Base-by-base conservation (phyloP, 2,329 filamentous ascomycete genomes). In the Talaromyces islandicus region DNA sequence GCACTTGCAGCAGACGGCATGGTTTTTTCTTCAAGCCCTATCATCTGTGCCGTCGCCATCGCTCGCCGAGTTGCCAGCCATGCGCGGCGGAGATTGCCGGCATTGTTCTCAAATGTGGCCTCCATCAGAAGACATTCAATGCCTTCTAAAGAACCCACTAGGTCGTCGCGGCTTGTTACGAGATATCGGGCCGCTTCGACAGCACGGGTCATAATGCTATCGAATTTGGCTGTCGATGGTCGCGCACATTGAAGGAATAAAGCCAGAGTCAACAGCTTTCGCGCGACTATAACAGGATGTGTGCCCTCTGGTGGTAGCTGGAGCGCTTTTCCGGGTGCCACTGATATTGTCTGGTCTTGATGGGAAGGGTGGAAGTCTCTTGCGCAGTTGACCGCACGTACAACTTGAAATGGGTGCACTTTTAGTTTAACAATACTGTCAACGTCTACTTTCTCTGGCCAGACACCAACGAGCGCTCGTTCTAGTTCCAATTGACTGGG, bases 281-380 rank as follows among this genome's bases (percentile, higher is more conserved):
- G 77, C 2, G 81, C 80, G 1, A 84, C 69, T 6, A 82, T 62
- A 2, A 78, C 72, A 0, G 82, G 82, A 64, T 84, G 82, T 27
- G 73, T 74, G 0, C 43, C 43, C 11, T 46, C 43, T 24, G 43
- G 19, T 12, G 43, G 43, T 7, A 46, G 43, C 19, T 24, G 43
- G 19, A 46, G 43, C 5, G 43, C 43, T 68, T 71, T 29, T 12
- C 48, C 21, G 7, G 48, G 25, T 27, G 24, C 21, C 12, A 10
- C 25, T 29, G 48, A 29, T 27, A 52, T 52, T 9, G 48, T 52
- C 21, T 21, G 27, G 48, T 27, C 48, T 52, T 52, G 24, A 29
- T 52, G 24, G 0, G 17, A 52, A 52, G 14, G 21, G 3, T 52
- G 48, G 4, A 25, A 29, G 11, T 29, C 24, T 7, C 11, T 27